phyloP scores from a whole-genome alignment of 352 stramenopile species.

The Globisporangium paddicum region DNA sequence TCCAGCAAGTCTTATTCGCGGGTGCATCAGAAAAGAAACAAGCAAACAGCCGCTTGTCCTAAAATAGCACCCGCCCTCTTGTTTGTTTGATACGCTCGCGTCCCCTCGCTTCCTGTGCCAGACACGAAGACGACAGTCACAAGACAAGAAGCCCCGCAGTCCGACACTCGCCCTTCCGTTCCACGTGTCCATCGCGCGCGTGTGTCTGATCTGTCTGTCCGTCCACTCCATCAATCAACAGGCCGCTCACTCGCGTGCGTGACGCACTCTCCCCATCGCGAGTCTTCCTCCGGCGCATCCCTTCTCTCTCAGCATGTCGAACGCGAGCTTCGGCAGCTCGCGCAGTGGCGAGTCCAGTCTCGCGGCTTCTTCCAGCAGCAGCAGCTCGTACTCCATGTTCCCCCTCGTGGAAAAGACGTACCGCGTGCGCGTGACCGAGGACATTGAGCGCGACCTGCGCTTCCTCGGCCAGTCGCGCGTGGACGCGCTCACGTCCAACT shows the following conservation, averaged over 20 bases:
- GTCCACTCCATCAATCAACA: not conserved
- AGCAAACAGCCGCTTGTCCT: too few relatives aligned
- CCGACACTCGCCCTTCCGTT: too few relatives aligned
- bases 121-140: not conserved
- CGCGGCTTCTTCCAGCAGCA: not conserved
- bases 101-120: too few relatives aligned
- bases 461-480: constrained; percentile 81
- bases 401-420: constrained; percentile 84
- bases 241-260: not conserved
- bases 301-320: constrained; percentile 13
- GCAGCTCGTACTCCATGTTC: constrained; percentile 69
- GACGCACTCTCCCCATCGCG: not conserved
- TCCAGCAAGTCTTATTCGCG: not conserved
- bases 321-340: constrained; percentile 18
- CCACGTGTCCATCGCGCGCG: too few relatives aligned
- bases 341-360: constrained; percentile 13
- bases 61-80: too few relatives aligned
- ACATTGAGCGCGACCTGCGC: constrained; percentile 81
- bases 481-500: constrained; percentile 73
- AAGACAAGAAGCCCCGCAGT: not conserved
- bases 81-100: too few relatives aligned
- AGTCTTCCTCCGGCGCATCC: not conserved
- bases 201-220: too few relatives aligned
- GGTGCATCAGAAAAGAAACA: not conserved
- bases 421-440: constrained; percentile 63